Evolutionary conservation across 768 basidiomycete species (phyloP), one percentile per base, ranked within the genome.

Genomic region (Tephrocybe sp.): DNA sequence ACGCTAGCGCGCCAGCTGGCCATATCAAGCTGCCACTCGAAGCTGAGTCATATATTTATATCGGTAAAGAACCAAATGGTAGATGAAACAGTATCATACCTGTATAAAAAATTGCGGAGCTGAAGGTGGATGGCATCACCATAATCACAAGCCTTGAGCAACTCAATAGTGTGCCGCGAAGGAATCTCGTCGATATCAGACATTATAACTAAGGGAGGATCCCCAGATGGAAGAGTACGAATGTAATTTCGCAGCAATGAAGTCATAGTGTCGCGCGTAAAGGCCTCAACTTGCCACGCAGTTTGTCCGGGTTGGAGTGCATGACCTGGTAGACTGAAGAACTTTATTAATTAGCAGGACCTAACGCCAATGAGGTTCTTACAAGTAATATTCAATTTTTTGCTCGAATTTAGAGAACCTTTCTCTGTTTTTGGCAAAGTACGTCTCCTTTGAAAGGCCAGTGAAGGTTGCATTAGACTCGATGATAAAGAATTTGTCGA

Each of bases 131-230:
- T 68, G 18, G 76, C 69, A 19, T 60, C 53, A 12, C 76, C 76
- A 54, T 77, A 81, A 42, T 77, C 75, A 60, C 81, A 86, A 29
- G 66, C 62, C 58, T 72, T 73, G 37, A 84, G 67, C 3, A 86
- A 69, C 30, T 66, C 59, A 13, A 83, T 59, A 21, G 83, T 78
- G 49, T 78, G 74, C 9, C 65, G 63, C 1, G 77, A 70, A 3
- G 82, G 82, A 36, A 86, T 73, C 62, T 86, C 84, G 58, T 84
- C 83, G 11, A 83, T 62, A 59, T 84, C 82, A 7, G 78, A 77
- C 75, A 84, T 81, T 47, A 84, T 62, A 31, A 83, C 76, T 33
- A 83, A 66, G n/a, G 67, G 61, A 36, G 68, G 57, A 18, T 67
- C 68, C 12, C 62, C 44, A 5, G 61, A 41, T 27, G 68, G 52